Percentiles rank a stretch among this genome's conserved stretches.
phyloP scores from a whole-genome alignment of 2,329 filamentous ascomycete species.

The Pezicula rhizophila region DNA sequence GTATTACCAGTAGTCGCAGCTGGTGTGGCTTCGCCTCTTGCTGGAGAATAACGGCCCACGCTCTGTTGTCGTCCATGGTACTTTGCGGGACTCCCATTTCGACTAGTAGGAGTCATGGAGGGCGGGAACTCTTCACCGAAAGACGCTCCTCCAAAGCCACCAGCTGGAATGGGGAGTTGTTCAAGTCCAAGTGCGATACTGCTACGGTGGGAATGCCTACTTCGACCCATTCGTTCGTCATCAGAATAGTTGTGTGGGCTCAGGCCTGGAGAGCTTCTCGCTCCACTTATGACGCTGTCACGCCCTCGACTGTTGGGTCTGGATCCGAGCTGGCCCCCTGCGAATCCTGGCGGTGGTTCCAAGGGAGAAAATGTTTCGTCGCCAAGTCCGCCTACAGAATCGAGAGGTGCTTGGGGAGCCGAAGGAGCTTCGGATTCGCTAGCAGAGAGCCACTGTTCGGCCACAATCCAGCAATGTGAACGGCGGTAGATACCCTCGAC shows the following conservation, averaged over 20 bases:
- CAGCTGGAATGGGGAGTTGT: conserved; percentile 18
- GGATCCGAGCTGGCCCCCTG: conserved; percentile 10
- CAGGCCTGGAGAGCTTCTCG: neutral
- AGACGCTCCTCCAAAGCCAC: neutral
- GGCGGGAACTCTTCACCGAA: neutral
- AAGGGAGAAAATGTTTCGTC: conserved; percentile 12
- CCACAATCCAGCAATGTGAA: conserved; percentile 63
- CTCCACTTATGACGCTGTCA: conserved; percentile 3
- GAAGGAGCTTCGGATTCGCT: neutral
- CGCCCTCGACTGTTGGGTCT: conserved; percentile 13
- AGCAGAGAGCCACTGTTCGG: conserved; percentile 46
- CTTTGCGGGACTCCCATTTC: neutral
- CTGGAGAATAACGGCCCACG: neutral
- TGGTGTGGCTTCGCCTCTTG: neutral
- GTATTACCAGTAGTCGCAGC: neutral
- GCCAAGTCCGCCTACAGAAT: too few species aligned
- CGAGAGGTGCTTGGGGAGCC: neutral
- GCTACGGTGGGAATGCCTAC: conserved; percentile 15
- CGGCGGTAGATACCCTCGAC: conserved; percentile 63
- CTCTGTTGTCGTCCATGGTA: neutral
- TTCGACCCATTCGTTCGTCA: conserved; percentile 5
- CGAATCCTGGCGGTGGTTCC: conserved; percentile 22
- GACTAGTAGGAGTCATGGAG: neutral
- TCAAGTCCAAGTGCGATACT: conserved; percentile 25
- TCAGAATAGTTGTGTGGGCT: neutral